Conservation (phyloP, 352 stramenopile genomes). For the Globisporangium parvum region DNA sequence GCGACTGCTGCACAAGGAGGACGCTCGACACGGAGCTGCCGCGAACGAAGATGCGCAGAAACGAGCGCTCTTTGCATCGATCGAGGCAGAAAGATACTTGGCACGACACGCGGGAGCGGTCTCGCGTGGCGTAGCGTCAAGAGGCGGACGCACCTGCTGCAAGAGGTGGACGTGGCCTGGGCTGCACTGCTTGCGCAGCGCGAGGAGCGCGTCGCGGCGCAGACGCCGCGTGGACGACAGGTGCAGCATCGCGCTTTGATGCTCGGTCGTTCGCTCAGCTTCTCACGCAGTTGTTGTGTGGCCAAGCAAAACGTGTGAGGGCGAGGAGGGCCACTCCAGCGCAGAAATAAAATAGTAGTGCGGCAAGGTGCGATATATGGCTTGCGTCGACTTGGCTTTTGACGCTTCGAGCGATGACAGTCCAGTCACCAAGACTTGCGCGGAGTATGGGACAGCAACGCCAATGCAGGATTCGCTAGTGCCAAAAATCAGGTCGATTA, state of each 20-base stretch:
- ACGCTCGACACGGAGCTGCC: background rate
- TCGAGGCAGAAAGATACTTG: slow-evolving; percentile 1
- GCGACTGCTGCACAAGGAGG: background rate
- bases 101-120: background rate
- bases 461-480: background rate
- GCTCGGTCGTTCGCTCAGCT: background rate
- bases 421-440: no score
- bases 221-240: slow-evolving; percentile 55
- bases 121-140: no score
- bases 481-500: background rate
- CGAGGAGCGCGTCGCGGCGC: slow-evolving; percentile 42
- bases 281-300: background rate
- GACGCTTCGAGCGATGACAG: no score
- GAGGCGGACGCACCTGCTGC: slow-evolving; percentile 62
- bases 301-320: background rate
- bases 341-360: background rate
- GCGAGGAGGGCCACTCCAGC: background rate
- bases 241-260: slow-evolving; percentile 22
- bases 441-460: no score
- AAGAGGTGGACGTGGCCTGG: slow-evolving; percentile 63
- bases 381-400: background rate
- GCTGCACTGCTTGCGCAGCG: slow-evolving; percentile 47
- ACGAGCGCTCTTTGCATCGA: background rate
- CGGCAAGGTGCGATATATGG: background rate
- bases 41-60: background rate